Evolutionary conservation across 2,329 filamentous ascomycete species (phyloP).

Genomic region (Pseudocercospora eumusae): DNA sequence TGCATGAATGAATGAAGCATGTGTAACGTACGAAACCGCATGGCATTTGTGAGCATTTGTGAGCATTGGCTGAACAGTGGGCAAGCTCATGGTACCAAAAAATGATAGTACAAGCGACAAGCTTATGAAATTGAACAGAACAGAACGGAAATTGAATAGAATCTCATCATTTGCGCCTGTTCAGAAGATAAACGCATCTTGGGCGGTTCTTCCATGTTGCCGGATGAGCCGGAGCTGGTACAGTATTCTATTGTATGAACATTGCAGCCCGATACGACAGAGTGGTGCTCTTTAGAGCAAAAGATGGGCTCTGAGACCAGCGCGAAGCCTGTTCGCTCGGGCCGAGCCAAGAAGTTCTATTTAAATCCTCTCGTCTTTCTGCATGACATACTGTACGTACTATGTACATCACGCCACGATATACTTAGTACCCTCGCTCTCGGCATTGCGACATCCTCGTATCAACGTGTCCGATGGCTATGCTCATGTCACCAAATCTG

Average conservation of each 20-base stretch:
- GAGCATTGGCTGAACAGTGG: neutral
- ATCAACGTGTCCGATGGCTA: neutral
- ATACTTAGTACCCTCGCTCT: neutral
- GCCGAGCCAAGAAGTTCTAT: neutral
- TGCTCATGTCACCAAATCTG: neutral
- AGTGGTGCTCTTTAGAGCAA: neutral
- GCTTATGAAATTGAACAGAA: neutral
- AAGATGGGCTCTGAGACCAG: neutral
- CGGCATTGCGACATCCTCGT: neutral
- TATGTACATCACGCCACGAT: neutral
- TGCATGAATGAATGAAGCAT: neutral
- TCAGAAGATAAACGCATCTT: neutral
- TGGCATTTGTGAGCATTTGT: no score
- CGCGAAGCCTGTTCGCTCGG: neutral
- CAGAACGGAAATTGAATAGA: no score
- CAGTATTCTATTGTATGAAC: neutral
- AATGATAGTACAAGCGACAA: neutral
- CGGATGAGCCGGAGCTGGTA: neutral
- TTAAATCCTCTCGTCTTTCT: neutral
- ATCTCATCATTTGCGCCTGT: no score
- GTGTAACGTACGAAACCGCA: neutral
- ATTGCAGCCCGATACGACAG: neutral
- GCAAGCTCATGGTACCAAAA: neutral
- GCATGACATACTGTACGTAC: no score
- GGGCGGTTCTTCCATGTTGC: neutral